Conservation (phyloP, 2,329 filamentous ascomycete genomes). For the Ophiostoma pallidulum region DNA sequence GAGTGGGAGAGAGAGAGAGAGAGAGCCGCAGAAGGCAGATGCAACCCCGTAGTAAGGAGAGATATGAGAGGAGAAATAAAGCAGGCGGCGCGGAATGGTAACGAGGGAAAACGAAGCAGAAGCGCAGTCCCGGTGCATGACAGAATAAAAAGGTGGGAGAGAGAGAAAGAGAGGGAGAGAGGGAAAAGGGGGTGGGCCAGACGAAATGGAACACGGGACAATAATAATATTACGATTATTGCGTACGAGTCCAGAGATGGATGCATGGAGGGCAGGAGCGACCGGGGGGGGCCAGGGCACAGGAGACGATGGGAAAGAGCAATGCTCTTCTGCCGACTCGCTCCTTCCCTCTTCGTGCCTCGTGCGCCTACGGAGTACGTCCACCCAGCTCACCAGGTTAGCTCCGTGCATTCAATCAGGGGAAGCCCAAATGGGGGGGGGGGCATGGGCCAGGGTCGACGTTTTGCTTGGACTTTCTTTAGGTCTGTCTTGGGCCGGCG, state of each 20-base stretch:
- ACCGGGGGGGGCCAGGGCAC: too few species aligned
- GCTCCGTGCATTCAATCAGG: conserved; percentile 10
- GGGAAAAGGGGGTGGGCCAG: conserved; percentile 11
- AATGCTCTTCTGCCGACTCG: conserved; percentile 4
- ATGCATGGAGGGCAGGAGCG: conserved; percentile 9
- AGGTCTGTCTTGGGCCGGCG: neutral
- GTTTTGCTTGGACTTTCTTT: neutral
- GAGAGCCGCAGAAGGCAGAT: neutral
- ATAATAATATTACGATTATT: too few species aligned
- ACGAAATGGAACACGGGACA: conserved; percentile 4
- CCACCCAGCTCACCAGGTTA: too few species aligned
- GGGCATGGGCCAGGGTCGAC: conserved; percentile 7
- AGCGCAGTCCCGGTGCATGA: neutral
- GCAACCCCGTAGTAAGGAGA: too few species aligned
- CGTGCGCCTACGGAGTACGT: too few species aligned
- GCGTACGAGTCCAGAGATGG: too few species aligned
- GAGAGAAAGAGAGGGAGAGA: neutral
- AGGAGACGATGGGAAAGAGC: conserved; percentile 11
- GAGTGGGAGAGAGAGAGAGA: neutral
- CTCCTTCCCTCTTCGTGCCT: conserved; percentile 3
- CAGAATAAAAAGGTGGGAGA: neutral
- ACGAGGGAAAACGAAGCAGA: conserved; percentile 1
- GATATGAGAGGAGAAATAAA: too few species aligned
- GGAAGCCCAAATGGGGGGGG: conserved; percentile 9
- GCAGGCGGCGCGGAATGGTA: too few species aligned